Conservation (phyloP, 2,329 filamentous ascomycete species). For the Curvularia sp. region DNA sequence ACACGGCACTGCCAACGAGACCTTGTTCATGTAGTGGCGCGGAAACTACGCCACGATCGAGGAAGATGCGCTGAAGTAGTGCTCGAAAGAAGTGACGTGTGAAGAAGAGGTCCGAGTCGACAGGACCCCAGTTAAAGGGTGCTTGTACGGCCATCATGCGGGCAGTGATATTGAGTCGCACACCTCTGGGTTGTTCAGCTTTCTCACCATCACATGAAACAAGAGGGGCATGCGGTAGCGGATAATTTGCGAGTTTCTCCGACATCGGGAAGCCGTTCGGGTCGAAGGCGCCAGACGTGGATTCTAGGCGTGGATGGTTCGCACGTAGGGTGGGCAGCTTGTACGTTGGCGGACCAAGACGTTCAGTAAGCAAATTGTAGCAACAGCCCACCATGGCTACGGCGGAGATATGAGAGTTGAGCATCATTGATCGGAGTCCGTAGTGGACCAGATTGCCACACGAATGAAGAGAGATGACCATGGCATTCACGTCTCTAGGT, state of each 20-base stretch:
- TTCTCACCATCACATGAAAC: slow-evolving; percentile 18
- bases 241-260: slow-evolving; percentile 65
- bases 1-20: slow-evolving; percentile 50
- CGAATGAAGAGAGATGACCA: slow-evolving; percentile 95
- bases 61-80: slow-evolving; percentile 87
- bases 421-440: slow-evolving; percentile 81
- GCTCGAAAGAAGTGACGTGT: slow-evolving; percentile 92
- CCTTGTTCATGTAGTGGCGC: slow-evolving; percentile 54
- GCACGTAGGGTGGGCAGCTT: slow-evolving; percentile 81
- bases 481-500: slow-evolving; percentile 59
- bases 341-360: slow-evolving; percentile 83
- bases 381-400: slow-evolving; percentile 97
- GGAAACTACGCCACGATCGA: slow-evolving; percentile 80
- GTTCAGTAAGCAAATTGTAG: slow-evolving; percentile 95
- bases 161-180: slow-evolving; percentile 92
- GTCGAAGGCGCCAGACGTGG: slow-evolving; percentile 76
- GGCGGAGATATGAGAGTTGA: slow-evolving; percentile 85
- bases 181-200: slow-evolving; percentile 56
- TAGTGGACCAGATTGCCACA: slow-evolving; percentile 98
- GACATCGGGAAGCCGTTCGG: slow-evolving; percentile 96
- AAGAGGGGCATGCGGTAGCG: slow-evolving; percentile 30
- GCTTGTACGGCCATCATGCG: slow-evolving; percentile 99
- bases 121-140: slow-evolving; percentile 84
- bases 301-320: slow-evolving; percentile 71
- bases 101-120: slow-evolving; percentile 88